phyloP scores from a whole-genome alignment of 179 eudicot species.

The Beta macrorhiza region DNA sequence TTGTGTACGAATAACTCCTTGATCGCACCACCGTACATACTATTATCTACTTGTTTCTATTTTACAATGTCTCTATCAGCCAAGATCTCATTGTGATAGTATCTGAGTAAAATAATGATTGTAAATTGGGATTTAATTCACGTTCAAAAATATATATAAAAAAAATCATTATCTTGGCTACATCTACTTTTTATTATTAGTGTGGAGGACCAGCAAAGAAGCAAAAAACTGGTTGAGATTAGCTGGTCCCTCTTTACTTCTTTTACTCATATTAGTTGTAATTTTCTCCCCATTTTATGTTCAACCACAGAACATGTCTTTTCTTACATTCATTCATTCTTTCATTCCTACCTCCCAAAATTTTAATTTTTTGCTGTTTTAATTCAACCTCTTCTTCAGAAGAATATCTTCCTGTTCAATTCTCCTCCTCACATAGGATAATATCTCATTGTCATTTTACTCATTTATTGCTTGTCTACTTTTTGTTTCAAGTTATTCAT shows the following conservation, averaged over 20 bases:
- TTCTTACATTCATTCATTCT: background rate
- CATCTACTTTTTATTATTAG: background rate
- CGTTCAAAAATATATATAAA: background rate
- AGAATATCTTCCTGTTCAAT: constrained; percentile 21
- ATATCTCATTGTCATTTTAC: constrained; percentile 19
- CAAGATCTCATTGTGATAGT: constrained; percentile 28
- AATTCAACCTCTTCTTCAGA: background rate
- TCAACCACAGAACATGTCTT: constrained; percentile 19
- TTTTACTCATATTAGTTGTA: background rate
- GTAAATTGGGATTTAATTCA: constrained; percentile 2
- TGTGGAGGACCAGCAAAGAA: constrained; percentile 25
- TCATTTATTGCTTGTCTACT: constrained; percentile 22
- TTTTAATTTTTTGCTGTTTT: constrained; percentile 10
- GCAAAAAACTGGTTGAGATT: constrained; percentile 17
- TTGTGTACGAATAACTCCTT: background rate
- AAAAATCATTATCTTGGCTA: constrained; percentile 12
- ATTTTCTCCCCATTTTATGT: constrained; percentile 10
- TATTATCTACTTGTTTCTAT: too few relatives aligned
- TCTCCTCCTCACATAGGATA: constrained; percentile 25
- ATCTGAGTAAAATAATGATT: constrained; percentile 16
- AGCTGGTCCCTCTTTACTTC: constrained; percentile 16
- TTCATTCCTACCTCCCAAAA: constrained; percentile 8
- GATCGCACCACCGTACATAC: background rate
- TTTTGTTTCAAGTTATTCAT: constrained; percentile 9
- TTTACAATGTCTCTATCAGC: constrained; percentile 1